Evolutionary conservation across 2,329 filamentous ascomycete genomes (phyloP), one percentile per base, ranked within the genome.

Genomic region (Claviceps capensis): DNA sequence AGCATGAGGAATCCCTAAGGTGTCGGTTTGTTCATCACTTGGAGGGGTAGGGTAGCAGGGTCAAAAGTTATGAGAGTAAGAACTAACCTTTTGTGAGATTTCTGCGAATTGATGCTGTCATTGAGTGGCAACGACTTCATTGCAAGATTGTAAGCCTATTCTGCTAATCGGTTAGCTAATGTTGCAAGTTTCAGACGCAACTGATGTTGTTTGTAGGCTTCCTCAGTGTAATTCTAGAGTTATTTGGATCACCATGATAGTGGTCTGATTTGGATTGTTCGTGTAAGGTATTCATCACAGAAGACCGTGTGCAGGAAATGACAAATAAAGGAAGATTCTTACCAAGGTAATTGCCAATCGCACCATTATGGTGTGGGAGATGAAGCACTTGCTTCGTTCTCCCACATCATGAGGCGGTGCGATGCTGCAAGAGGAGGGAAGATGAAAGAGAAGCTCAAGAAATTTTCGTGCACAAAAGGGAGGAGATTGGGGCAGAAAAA

Each of bases 1-100:
- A 75, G 78, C 69, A 79, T 76, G 78, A 82, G 78, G 78, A 82
- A 82, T 82, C 77, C 78, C 76, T 79, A 61, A 75, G 74, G 74
- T 77, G 74, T 78, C 69, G 71, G 68, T 72, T 73, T 72, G 71
- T 72, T 81, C 78, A 82, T 82, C 78, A 81, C 68, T 62, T 66
- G 68, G 65, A 65, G 63, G 51, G 57, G 41, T 5, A 3, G 9
- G 19, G 26, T 40, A 4, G 19, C 7, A 19, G 22, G 17, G 26
- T 36, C 22, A 45, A 53, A 22, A 11, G 30, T 11, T 3, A 34
- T 9, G 16, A 36, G 17, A 5, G 41, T n/a, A 38, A 19, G 37
- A 26, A 70, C 72, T 46, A 69, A 77, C 76, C 74, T 77, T 77
- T 76, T 69, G 4, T 13, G 17, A 22, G 2, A 17, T 41, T 16